Base-by-base conservation (phyloP, 164 flowering plant genomes). In the Platanus orientalis region DNA sequence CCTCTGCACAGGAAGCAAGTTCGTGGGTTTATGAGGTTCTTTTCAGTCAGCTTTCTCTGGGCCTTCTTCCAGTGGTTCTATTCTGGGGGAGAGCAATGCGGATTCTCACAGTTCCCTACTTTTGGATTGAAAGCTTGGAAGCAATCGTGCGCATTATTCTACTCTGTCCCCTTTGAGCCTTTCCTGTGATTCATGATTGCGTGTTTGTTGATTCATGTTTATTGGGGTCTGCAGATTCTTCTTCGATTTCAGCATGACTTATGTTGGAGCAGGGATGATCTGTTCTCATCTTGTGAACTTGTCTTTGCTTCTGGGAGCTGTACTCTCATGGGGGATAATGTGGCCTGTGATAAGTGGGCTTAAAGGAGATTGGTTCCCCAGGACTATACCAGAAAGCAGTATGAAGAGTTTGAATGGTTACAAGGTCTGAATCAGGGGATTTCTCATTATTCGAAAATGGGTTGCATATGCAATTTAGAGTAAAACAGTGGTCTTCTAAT, bases 361-460 rank as follows among this genome's bases (percentile, higher is more conserved):
- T 1, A 86, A 92, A 72, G 96, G 93, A 54, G 67, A 78, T 9
- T 92, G 98, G 98, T 92, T 67, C 63, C 84, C 89, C 24, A 67
- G 27, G 34, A 63, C 63, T 65, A n/a, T 86, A 57, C 53, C 83
- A 9, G 80, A 86, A 73, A 84, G 78, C 72, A 92, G 94, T 65
- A 90, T 92, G 95, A 86, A 83, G 77, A 87, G 97, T 73, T 65
- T 94, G n/a, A 83, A 77, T 66, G 98, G 98, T 56, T 94, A 91
- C 80, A 91, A 88, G 95, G 98, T 88, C n/a, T 4, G 59, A 26
- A 24, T 27, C 20, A 21, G 24, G 26, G 23, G 54, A 36, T 7
- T 19, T 62, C 17, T 45, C 59, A 36, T 7, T 36, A 36, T 42
- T 53, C 20, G 16, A 30, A 3, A 36, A 36, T 36, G 13, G 25